phyloP scores from a whole-genome alignment of 208 protist species.

The Phytomonas sp. region DNA sequence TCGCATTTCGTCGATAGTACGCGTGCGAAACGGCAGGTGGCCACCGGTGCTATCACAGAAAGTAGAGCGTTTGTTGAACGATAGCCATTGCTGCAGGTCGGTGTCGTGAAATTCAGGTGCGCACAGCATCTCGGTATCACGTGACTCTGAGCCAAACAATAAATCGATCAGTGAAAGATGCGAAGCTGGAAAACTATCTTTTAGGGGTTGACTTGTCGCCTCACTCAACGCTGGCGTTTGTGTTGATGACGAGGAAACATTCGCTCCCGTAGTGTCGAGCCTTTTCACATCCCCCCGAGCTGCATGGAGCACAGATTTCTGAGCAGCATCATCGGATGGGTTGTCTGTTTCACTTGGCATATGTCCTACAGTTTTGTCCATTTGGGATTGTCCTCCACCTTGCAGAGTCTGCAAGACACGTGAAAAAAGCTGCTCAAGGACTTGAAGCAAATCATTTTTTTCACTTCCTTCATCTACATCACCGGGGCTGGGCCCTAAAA shows the following conservation, averaged over 20 bases:
- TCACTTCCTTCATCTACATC: not conserved
- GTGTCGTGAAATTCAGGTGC: not conserved
- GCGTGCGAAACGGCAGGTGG: not conserved
- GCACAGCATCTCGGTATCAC: not conserved
- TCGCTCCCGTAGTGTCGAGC: not conserved
- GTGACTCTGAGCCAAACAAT: not conserved
- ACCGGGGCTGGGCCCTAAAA: not conserved
- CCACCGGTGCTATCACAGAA: not conserved
- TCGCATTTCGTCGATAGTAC: not conserved
- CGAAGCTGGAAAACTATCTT: not conserved
- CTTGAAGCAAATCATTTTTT: not conserved
- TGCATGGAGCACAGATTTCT: not conserved
- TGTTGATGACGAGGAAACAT: not conserved
- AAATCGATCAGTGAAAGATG: not conserved
- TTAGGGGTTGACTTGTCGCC: not conserved
- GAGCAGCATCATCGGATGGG: not conserved
- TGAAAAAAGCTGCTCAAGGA: not conserved
- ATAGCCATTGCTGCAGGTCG: not conserved
- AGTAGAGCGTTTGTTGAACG: not conserved
- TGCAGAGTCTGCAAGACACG: not conserved
- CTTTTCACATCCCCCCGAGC: not conserved
- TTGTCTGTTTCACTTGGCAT: not conserved
- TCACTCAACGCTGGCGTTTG: not conserved
- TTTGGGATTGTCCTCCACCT: not conserved
- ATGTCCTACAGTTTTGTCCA: not conserved